Evolutionary conservation across 495 filamentous ascomycete genomes (phyloP), one percentile per base, ranked within the genome.

Genomic region (Hypoxylon intermedium): DNA sequence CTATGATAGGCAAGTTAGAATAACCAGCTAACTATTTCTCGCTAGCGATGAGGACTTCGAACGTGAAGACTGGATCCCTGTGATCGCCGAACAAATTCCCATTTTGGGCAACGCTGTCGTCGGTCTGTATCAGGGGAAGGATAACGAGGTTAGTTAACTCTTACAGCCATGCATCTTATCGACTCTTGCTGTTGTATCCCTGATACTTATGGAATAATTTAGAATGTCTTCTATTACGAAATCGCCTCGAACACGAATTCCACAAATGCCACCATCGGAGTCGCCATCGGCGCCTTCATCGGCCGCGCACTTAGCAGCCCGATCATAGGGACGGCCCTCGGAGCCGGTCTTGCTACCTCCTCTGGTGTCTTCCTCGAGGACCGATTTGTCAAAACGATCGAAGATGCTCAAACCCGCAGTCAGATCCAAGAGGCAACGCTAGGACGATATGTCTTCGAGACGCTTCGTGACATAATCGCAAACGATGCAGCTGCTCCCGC

Each of bases 231-330:
- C 24, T 63, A 51, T 30, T 43, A 47, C 36, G 26, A 63, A 6
- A 63, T 56, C 23, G 59, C 59, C 18, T 38, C 51, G 5, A 16
- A 26, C 31, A 58, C 53, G 9, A 63, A 63, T 11, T 63, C 60
- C 1, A 38, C 47, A 6, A 3, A 26, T 18, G 37, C 45, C 19
- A 56, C 60, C 2, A 6, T 50, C 47, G 53, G 53, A 9, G 16
- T 51, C 36, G 60, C 37, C 15, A 31, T 63, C 16, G 60, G 60
- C 19, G 41, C 60, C 9, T 52, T 63, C 16, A 53, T 58, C 40
- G 60, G 60, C 5, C 53, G 53, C n/a, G 60, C 60, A 1, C 33
- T 33, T 36, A 20, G 43, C 4, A 55, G 60, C 34, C 53, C 60
- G 15, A 38, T 42, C 19, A 16, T 63, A 6, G 60, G 53, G n/a